Percentiles rank a stretch among this genome's conserved stretches.
phyloP scores from a whole-genome alignment of 2,329 filamentous ascomycete genomes.

The Chrysoporthe deuterocubensis region DNA sequence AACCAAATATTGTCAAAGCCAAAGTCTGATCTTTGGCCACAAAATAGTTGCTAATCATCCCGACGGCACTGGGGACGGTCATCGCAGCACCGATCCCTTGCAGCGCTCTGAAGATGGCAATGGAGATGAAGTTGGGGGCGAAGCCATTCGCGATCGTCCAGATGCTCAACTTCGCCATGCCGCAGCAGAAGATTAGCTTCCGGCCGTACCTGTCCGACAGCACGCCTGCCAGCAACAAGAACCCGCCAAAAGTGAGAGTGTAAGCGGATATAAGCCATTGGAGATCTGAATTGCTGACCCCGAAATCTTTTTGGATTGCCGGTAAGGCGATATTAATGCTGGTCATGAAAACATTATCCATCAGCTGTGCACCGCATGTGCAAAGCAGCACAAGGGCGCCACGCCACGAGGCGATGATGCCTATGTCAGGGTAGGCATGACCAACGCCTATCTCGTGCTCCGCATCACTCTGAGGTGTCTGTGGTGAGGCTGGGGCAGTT shows the following conservation, averaged over 20 bases:
- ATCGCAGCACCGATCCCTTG: conserved; percentile 51
- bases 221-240: conserved; percentile 39
- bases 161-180: conserved; percentile 40
- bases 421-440: conserved; percentile 26
- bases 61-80: conserved; percentile 51
- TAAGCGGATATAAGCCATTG: conserved; percentile 49
- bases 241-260: conserved; percentile 45
- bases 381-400: conserved; percentile 43
- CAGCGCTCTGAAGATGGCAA: conserved; percentile 48
- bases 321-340: conserved; percentile 46
- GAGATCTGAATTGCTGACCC: conserved; percentile 37
- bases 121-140: conserved; percentile 46
- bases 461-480: not conserved
- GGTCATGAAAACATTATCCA: conserved; percentile 50
- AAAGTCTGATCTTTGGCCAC: conserved; percentile 42
- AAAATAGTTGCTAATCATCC: conserved; percentile 47
- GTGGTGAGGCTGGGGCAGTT: conserved; percentile 6
- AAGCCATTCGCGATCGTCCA: conserved; percentile 43
- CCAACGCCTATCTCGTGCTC: conserved; percentile 18
- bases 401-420: conserved; percentile 39
- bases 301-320: conserved; percentile 40
- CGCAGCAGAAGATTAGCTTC: conserved; percentile 43
- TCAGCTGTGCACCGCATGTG: conserved; percentile 47
- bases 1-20: conserved; percentile 44
- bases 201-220: conserved; percentile 43